These are phyloP conservation scores for Graphium sp. DNA, from an alignment of 2,329 filamentous ascomycete genomes.

Conservation along the genomic window DNA sequence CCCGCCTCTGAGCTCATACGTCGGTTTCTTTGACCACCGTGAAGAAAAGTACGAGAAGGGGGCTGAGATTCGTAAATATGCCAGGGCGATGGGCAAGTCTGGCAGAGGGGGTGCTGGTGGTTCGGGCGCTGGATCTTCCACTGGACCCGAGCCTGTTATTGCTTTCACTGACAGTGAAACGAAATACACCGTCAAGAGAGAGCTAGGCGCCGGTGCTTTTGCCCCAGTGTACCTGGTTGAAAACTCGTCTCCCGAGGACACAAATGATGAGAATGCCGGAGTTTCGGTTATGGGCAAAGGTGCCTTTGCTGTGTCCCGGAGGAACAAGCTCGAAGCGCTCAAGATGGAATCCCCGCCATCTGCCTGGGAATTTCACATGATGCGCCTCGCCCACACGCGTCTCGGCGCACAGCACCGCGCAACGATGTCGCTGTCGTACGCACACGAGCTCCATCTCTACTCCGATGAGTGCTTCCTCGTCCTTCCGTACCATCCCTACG, in stretches of 20 bases:
- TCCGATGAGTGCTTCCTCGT: conserved; percentile 79
- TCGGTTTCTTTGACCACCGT: conserved; percentile 64
- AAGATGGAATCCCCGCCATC: conserved; percentile 88
- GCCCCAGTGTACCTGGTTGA: conserved; percentile 90
- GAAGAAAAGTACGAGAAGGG: conserved; percentile 47
- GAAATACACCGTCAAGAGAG: conserved; percentile 63
- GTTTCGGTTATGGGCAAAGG: conserved; percentile 42
- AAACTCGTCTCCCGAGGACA: conserved; percentile 36
- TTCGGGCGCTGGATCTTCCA: conserved; percentile 43
- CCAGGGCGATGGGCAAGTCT: conserved; percentile 47
- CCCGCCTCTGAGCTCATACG: conserved; percentile 56
- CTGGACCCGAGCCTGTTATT: conserved; percentile 42
- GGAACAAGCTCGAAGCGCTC: conserved; percentile 58
- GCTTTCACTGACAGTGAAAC: conserved; percentile 47
- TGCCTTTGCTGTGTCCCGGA: conserved; percentile 35
- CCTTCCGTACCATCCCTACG: conserved; percentile 74
- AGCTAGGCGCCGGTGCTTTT: conserved; percentile 86
- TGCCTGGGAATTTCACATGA: conserved; percentile 94
- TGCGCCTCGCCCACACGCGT: conserved; percentile 64
- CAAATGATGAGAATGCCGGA: conserved; percentile 25
- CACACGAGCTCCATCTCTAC: conserved; percentile 85
- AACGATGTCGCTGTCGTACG: conserved; percentile 61
- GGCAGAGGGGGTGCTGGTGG: too few relatives aligned
- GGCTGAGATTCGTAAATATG: conserved; percentile 65
- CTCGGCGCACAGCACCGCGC: conserved; percentile 56